phyloP scores from a whole-genome alignment of 306 rosid genomes.

The Adenanthera pavonina region DNA sequence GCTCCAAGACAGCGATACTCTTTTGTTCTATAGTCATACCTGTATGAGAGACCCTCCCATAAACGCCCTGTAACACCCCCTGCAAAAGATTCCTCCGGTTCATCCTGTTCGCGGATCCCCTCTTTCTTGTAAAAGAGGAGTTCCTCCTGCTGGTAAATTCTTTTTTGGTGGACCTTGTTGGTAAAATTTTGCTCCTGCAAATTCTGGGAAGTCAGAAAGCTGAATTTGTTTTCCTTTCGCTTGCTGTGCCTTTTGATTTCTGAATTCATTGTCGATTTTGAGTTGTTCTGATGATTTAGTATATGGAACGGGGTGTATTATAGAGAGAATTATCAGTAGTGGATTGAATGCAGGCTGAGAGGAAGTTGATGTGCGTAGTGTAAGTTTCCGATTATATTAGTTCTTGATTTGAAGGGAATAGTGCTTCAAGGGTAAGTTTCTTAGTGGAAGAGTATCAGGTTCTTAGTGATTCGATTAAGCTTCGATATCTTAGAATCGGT shows the following conservation, averaged over 20 bases:
- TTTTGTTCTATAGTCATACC: background rate
- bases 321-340: background rate
- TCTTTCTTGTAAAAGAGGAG: background rate
- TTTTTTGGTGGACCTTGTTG: too few species aligned
- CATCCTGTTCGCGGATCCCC: background rate
- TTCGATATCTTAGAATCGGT: conserved; percentile 45
- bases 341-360: conserved; percentile 1
- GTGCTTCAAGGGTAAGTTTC: background rate
- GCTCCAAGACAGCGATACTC: background rate
- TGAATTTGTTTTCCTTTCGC: background rate
- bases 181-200: conserved; percentile 15
- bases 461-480: conserved; percentile 31
- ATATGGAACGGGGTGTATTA: background rate
- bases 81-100: background rate
- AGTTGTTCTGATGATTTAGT: conserved; percentile 15
- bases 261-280: conserved; percentile 23
- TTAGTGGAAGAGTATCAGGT: conserved; percentile 12
- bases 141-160: too few species aligned
- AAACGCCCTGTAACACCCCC: background rate
- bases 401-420: background rate
- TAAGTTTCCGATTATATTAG: conserved; percentile 12
- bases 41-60: background rate
- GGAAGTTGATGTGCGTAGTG: conserved; percentile 20
- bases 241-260: conserved; percentile 18
- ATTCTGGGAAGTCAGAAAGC: conserved; percentile 19